These are phyloP conservation scores for Myriosclerotinia duriaeana DNA, from an alignment of 2,329 filamentous ascomycete species.

Conservation along the genomic window DNA sequence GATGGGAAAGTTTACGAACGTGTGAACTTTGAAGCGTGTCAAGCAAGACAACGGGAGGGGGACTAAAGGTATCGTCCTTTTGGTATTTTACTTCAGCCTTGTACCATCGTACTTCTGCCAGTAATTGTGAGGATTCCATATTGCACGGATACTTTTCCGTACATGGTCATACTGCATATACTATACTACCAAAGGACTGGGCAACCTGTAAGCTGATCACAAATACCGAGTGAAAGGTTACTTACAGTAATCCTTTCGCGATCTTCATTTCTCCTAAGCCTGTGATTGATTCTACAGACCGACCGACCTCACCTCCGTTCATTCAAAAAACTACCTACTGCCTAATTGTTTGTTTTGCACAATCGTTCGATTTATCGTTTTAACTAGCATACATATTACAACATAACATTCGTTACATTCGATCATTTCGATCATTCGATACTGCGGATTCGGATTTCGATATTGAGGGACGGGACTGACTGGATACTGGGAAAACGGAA, in stretches of 20 bases:
- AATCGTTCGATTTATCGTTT: neutral
- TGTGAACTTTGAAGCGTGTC: no score
- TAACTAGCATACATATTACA: neutral
- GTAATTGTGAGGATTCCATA: conserved; percentile 3
- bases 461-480: neutral
- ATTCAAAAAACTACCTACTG: neutral
- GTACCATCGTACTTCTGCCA: conserved; percentile 5
- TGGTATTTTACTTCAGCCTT: neutral
- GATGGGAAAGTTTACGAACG: neutral
- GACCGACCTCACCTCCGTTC: conserved; percentile 12
- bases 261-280: neutral
- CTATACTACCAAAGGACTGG: neutral
- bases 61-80: neutral
- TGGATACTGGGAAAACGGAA: neutral
- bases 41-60: neutral
- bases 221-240: conserved; percentile 7
- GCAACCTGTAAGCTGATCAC: neutral
- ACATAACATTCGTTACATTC: neutral
- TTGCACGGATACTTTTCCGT: neutral
- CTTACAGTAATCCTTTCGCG: conserved; percentile 11
- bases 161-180: conserved; percentile 6
- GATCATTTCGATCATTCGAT: no score
- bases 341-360: neutral
- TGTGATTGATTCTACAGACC: neutral
- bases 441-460: neutral